Base-by-base conservation (phyloP, 192 early-diverging fungal species). In the Rhizophagus sp. region DNA sequence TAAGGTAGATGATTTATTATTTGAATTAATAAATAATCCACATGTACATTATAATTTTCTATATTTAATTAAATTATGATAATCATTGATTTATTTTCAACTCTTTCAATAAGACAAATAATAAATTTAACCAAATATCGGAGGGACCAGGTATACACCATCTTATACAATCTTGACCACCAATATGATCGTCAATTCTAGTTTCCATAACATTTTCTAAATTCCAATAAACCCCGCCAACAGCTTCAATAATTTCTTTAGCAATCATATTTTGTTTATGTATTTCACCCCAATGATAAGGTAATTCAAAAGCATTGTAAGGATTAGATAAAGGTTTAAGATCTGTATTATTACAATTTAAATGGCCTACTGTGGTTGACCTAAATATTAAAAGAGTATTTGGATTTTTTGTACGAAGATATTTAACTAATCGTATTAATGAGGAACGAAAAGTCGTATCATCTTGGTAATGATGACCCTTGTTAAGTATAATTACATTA, bases 81-180 rank as follows among this genome's bases (percentile, higher is more conserved):
- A 52, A 52, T 57, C 19, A 19, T 57, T 57, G 52, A 57, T 57
- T 19, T 6, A 57, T 22, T 57, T 57, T 57, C 6, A 52, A 52
- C 11, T 75, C 73, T 27, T 75, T 79, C 44, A 85, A 79, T 57
- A 83, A 19, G 68, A 82, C 82, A 69, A 81, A 85, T 33, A 85
- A 64, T 33, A 83, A 85, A 30, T 83, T 71, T 8, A 83, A 79
- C 86, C 87, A 88, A 24, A 85, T 83, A 73, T 90, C 89, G 22
- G 85, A 80, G 1, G 89, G 89, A 9, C 89, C 89, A 6, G 89
- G 89, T 34, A 88, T 84, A 77, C 86, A 88, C 75, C 88, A 90
- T 41, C 88, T 81, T 41, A 88, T 69, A 84, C 89, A 90, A 67
- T 90, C 89, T 27, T 81, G 84, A 12, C 87, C 87, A 8, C 88